Base-by-base conservation (phyloP, 1,139 yeast species). In the Sugiyamaella grinbergsii region DNA sequence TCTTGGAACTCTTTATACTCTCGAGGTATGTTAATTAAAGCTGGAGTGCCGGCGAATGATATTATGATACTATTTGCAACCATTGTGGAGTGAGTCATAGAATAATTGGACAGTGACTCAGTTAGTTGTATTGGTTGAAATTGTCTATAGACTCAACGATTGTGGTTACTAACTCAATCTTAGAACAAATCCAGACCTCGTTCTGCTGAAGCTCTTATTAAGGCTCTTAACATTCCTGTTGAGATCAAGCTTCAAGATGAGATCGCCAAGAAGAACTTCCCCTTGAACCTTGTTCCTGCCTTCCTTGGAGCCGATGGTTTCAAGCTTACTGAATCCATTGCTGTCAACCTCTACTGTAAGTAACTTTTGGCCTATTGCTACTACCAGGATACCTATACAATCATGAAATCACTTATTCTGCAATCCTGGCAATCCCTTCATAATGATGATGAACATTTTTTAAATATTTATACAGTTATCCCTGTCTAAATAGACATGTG, bases 401-500 rank as follows among this genome's bases (percentile, higher is more conserved):
- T 5, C 11, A 3, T n/a, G n/a, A n/a, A n/a, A n/a, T n/a, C n/a
- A n/a, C n/a, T n/a, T n/a, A n/a, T n/a, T n/a, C n/a, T n/a, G n/a
- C n/a, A n/a, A n/a, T n/a, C n/a, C n/a, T n/a, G n/a, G n/a, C n/a
- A n/a, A n/a, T n/a, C n/a, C n/a, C n/a, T 42, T 57, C 64, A 55
- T 65, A 64, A 70, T 82, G 89, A 83, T 81, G 85, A 81, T 19
- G 74, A 75, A 64, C 51, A 65, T 59, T 62, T 72, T 71, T 72
- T 71, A 64, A 64, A 62, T 20, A 64, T 69, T 76, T 73, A 75
- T 68, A 82, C 89, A 84, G 91, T 85, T 85, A 85, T 85, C 93
- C 93, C 93, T 85, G 93, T 84, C 93, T 85, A 83, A 85, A 85
- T 70, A 78, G 62, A 79, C 44, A 67, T 68, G 79, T 84, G 91